Evolutionary conservation across 148 eudicot species (phyloP), one percentile per base, ranked within the genome.

Genomic region (Rheum nobile): DNA sequence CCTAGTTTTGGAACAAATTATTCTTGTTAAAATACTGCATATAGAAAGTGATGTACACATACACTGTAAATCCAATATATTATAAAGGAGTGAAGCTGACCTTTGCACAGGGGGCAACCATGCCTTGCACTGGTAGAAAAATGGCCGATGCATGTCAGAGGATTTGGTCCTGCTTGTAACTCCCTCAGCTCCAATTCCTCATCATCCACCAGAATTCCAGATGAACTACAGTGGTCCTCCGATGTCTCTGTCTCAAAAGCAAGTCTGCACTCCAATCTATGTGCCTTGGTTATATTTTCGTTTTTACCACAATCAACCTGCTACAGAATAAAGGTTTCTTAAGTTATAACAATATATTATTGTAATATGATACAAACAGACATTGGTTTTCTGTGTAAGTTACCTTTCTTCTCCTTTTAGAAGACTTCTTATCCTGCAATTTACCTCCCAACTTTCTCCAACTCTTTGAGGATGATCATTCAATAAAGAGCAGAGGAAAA

Each of bases 91-190:
- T 17, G 3, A 63, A 74, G 43, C 83, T 75, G 74, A 95, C 99
- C 97, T 95, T 91, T 95, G 86, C 99, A 95, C 67, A 95, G 89
- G 74, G 97, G 85, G 85, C 99, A 95, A 19, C 90, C 81, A 80
- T 81, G 86, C 71, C 78, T 76, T 68, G 85, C 87, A 85, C 78
- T 86, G 75, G 77, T 79, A 42, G 88, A 76, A 48, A 92, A 86
- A 84, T 95, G 97, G 70, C 85, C 86, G 74, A 85, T 83, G 83
- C 98, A 90, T 32, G 87, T 82, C 37, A 82, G 69, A 46, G 94
- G 89, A 83, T 82, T 86, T 11, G 92, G 80, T 75, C 92, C 96
- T 75, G 85, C 90, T 83, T 85, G 90, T 73, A 85, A 78, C 81
- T 86, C 90, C 82, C 81, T 80, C 54, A 95, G 78, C 85, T 95